Evolutionary conservation across 1,139 yeast species (phyloP), one percentile per base, ranked within the genome.

Genomic region (Debaryomyces coudertii): DNA sequence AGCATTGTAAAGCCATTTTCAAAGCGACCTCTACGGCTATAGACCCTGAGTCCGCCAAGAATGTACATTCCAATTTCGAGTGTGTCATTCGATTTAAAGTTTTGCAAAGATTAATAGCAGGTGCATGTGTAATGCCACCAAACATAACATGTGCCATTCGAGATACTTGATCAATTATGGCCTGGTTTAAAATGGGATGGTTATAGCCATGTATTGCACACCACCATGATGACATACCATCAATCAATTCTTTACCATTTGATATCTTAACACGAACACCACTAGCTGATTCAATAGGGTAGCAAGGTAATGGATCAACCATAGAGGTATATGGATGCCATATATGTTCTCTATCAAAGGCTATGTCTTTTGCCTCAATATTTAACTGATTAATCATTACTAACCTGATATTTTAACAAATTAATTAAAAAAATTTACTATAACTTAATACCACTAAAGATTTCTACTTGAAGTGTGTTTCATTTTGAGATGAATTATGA

Each of bases 211-310:
- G 68, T 35, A 64, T 56, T 36, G 64, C 62, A 38, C 66, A 62
- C 68, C 68, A 64, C 68, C 69, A 65, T 1, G 68, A 64, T 8
- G 68, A 61, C 68, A 65, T 64, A 8, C 64, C 69, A 42, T 64
- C 69, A 23, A 63, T 53, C 3, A 63, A 38, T 5, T 36, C 40
- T 22, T 50, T 45, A 12, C 57, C 58, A 20, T 52, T 41, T 2
- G 54, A 55, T 5, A 63, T 41, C 2, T 53, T 52, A 8, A 65
- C 46, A 15, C 48, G 46, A 12, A 54, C 56, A 4, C 64, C 68
- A 6, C 47, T 36, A 0, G 68, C 65, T 3, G 60, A 54, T 16
- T 54, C 54, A 8, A 64, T 66, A 8, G 61, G 60, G 39, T 53
- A 60, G 12, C 64, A 64, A 5, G 58, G 55, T 31, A 60, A 48